phyloP scores from a whole-genome alignment of 441 rosid species.

The Bocquillonia castaneifolia region DNA sequence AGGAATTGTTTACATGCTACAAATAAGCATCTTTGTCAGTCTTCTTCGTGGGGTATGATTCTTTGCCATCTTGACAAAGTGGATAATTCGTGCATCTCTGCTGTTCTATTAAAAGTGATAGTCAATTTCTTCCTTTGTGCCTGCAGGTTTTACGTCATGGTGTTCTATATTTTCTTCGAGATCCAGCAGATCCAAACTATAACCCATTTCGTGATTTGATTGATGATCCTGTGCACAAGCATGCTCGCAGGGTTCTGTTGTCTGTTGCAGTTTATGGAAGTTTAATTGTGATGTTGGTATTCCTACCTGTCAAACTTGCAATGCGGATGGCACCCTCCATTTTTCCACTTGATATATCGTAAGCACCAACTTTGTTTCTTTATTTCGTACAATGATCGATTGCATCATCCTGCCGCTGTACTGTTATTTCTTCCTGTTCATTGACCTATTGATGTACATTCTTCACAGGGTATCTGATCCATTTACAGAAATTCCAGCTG shows the following conservation, averaged over 20 bases:
- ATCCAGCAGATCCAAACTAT: slow-evolving; percentile 96
- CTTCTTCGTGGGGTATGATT: slow-evolving; percentile 97
- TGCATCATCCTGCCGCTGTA: background rate
- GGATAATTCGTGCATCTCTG: background rate
- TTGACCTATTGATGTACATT: slow-evolving; percentile 20
- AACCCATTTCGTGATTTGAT: slow-evolving; percentile 94
- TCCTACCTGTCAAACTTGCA: slow-evolving; percentile 95
- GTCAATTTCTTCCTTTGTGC: slow-evolving; percentile 18
- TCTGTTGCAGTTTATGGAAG: slow-evolving; percentile 95
- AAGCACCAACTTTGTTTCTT: slow-evolving; percentile 19
- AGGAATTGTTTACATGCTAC: slow-evolving; percentile 95
- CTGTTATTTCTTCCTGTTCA: background rate
- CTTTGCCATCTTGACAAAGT: slow-evolving; percentile 12
- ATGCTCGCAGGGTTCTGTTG: slow-evolving; percentile 88
- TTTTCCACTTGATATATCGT: slow-evolving; percentile 94
- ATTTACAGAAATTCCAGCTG: slow-evolving; percentile 96
- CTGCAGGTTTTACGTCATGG: slow-evolving; percentile 84
- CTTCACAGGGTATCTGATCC: slow-evolving; percentile 87
- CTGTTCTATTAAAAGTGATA: slow-evolving; percentile 15
- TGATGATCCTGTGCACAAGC: slow-evolving; percentile 96
- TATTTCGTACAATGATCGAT: slow-evolving; percentile 7
- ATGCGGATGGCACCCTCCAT: slow-evolving; percentile 82
- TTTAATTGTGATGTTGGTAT: slow-evolving; percentile 93
- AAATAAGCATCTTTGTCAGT: slow-evolving; percentile 97
- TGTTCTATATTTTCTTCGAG: slow-evolving; percentile 84